phyloP scores from a whole-genome alignment of 805 yeast species.

The Wickerhamiella australiensis region DNA sequence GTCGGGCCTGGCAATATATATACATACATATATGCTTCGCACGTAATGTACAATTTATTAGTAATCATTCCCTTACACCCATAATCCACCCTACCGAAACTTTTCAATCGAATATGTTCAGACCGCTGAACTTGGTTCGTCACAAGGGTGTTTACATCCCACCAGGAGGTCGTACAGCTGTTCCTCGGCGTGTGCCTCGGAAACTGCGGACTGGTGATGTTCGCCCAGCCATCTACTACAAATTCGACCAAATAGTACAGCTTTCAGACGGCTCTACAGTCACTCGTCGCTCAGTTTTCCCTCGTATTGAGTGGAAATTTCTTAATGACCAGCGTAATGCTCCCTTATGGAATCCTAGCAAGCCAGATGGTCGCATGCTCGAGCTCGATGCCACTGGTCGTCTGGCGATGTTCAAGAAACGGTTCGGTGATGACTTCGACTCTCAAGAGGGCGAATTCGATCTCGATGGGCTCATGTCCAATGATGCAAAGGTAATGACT shows the following conservation, averaged over 20 bases:
- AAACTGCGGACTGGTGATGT: constrained; percentile 53
- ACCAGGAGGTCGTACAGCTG: constrained; percentile 21
- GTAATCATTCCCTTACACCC: not conserved
- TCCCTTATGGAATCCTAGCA: constrained; percentile 78
- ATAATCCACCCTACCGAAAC: not conserved
- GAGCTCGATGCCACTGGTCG: constrained; percentile 81
- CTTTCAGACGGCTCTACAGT: constrained; percentile 89
- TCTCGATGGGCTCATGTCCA: constrained; percentile 21
- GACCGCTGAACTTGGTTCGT: constrained; percentile 6
- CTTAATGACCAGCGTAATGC: constrained; percentile 80
- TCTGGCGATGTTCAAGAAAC: constrained; percentile 34
- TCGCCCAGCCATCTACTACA: constrained; percentile 85
- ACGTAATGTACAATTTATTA: not conserved
- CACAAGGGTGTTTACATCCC: constrained; percentile 21
- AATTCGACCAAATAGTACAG: constrained; percentile 81
- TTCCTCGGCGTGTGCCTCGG: constrained; percentile 20
- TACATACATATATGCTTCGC: too few relatives aligned
- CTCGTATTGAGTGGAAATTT: constrained; percentile 74
- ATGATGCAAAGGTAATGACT: constrained; percentile 22
- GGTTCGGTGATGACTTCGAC: constrained; percentile 22
- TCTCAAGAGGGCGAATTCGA: constrained; percentile 15
- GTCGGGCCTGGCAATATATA: too few relatives aligned
- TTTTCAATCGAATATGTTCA: constrained; percentile 3
- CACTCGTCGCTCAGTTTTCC: constrained; percentile 70
- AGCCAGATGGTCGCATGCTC: constrained; percentile 58